These are phyloP conservation scores for Pythium utonaiense DNA, from an alignment of 352 stramenopile species.

Conservation along the genomic window DNA sequence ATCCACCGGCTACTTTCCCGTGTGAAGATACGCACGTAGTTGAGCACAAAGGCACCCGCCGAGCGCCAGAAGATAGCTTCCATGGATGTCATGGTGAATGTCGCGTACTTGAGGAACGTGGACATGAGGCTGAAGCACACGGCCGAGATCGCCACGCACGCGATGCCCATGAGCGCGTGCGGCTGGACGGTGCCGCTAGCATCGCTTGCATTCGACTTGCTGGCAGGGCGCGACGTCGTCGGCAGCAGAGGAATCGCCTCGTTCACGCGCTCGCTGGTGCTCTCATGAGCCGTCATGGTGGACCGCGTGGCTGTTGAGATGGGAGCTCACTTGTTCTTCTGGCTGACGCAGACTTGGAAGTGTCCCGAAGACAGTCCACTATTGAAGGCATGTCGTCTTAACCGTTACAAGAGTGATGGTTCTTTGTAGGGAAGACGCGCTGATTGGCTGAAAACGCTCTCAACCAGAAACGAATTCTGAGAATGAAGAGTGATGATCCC, in stretches of 20 bases:
- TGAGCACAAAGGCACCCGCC: constrained; percentile 44
- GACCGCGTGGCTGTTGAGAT: not conserved
- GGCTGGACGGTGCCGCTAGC: constrained; percentile 16
- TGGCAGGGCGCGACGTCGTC: constrained; percentile 3
- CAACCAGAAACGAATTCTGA: constrained; percentile 7
- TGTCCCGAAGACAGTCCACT: not conserved
- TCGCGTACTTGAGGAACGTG: constrained; percentile 75
- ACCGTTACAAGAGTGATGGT: constrained; percentile 4
- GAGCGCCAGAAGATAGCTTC: constrained; percentile 81
- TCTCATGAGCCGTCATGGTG: constrained; percentile 20
- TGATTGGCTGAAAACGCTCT: constrained; percentile 9
- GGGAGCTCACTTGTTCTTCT: not conserved
- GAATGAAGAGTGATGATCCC: constrained; percentile 7
- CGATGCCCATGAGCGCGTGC: constrained; percentile 57
- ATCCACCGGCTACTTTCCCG: not conserved
- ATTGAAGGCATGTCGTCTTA: not conserved
- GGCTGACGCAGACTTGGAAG: no score
- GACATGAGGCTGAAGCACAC: constrained; percentile 85
- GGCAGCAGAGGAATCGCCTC: constrained; percentile 19
- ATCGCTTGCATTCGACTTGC: constrained; percentile 14
- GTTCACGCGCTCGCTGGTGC: constrained; percentile 8
- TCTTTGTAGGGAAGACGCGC: not conserved
- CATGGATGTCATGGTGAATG: constrained; percentile 72
- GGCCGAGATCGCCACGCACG: constrained; percentile 63
- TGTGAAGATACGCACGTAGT: constrained; percentile 43